A percentile compares a stretch with the other conserved stretches of the same genome.
These are phyloP conservation scores for Microdochium trichocladiopsis DNA, from an alignment of 2,329 filamentous ascomycete genomes.

Conservation along the genomic window DNA sequence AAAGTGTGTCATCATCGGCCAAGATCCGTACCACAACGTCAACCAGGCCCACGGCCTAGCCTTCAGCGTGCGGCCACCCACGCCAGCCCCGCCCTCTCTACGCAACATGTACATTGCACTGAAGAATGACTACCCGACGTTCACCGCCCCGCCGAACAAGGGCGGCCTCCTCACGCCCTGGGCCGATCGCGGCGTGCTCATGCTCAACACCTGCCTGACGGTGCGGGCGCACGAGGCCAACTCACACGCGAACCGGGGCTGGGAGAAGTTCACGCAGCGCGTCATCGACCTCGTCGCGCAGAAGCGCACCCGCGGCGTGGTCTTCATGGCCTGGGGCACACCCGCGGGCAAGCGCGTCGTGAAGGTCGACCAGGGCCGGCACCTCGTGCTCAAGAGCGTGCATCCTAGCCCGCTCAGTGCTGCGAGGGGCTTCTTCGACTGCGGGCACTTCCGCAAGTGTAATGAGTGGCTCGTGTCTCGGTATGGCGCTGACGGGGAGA, in stretches of 20 bases:
- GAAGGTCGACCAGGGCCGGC: constrained; percentile 64
- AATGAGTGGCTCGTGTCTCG: constrained; percentile 77
- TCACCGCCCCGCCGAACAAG: constrained; percentile 66
- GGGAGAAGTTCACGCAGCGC: constrained; percentile 89
- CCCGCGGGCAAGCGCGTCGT: constrained; percentile 75
- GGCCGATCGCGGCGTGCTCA: constrained; percentile 86
- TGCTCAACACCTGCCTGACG: constrained; percentile 92
- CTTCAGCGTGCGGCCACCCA: constrained; percentile 90
- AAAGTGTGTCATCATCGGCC: constrained; percentile 88
- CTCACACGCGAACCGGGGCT: constrained; percentile 77
- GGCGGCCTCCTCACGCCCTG: constrained; percentile 84
- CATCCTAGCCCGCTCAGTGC: constrained; percentile 95
- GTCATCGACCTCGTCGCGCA: constrained; percentile 82
- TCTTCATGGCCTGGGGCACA: constrained; percentile 90
- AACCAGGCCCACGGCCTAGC: constrained; percentile 95
- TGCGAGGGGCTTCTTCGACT: constrained; percentile 72
- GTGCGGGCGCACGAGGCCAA: constrained; percentile 86
- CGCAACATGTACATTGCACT: constrained; percentile 90
- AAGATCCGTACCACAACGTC: constrained; percentile 94
- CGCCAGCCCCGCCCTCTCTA: constrained; percentile 79
- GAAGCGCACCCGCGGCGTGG: constrained; percentile 72
- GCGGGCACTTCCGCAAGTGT: constrained; percentile 71
- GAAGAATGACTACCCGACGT: constrained; percentile 79
- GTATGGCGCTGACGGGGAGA: constrained; percentile 73
- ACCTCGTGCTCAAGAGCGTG: constrained; percentile 78